Percentiles rank a stretch among this genome's conserved stretches.
phyloP scores from a whole-genome alignment of 805 yeast genomes.

The Candida ovalis region DNA sequence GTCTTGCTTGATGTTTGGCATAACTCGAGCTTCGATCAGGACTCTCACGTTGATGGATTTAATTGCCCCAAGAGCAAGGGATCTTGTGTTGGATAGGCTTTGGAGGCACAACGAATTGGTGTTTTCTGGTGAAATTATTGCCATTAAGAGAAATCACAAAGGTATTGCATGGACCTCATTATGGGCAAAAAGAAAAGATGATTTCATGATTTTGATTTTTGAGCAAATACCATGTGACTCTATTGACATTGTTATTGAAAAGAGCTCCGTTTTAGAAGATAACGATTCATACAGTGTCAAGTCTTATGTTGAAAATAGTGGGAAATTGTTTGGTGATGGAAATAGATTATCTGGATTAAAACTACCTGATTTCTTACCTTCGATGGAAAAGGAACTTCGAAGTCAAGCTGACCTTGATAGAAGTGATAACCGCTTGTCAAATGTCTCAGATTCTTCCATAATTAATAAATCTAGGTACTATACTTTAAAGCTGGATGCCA shows the following conservation, averaged over 20 bases:
- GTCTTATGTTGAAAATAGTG: conserved; percentile 21
- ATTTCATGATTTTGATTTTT: conserved; percentile 73
- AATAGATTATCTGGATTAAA: conserved; percentile 14
- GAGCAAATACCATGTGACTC: conserved; percentile 78
- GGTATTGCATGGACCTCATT: conserved; percentile 78
- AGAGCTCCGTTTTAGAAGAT: conserved; percentile 24
- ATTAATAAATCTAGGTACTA: conserved; percentile 62
- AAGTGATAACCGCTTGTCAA: conserved; percentile 5
- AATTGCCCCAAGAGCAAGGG: conserved; percentile 71
- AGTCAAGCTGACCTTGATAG: background rate
- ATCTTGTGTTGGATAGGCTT: conserved; percentile 60
- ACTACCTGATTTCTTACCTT: conserved; percentile 21
- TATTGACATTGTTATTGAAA: conserved; percentile 51
- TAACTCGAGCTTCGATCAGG: conserved; percentile 58
- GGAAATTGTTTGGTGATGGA: conserved; percentile 19
- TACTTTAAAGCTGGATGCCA: conserved; percentile 43
- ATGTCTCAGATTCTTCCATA: conserved; percentile 32
- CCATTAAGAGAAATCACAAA: conserved; percentile 65
- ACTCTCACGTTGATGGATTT: conserved; percentile 69
- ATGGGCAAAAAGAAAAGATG: conserved; percentile 81
- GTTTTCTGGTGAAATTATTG: conserved; percentile 82
- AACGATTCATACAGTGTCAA: conserved; percentile 18
- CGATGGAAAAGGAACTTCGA: conserved; percentile 17
- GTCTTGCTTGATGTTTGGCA: conserved; percentile 84
- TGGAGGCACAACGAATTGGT: conserved; percentile 44